Conservation (phyloP, 805 yeast genomes). For the Wickerhamomyces silvicola region DNA sequence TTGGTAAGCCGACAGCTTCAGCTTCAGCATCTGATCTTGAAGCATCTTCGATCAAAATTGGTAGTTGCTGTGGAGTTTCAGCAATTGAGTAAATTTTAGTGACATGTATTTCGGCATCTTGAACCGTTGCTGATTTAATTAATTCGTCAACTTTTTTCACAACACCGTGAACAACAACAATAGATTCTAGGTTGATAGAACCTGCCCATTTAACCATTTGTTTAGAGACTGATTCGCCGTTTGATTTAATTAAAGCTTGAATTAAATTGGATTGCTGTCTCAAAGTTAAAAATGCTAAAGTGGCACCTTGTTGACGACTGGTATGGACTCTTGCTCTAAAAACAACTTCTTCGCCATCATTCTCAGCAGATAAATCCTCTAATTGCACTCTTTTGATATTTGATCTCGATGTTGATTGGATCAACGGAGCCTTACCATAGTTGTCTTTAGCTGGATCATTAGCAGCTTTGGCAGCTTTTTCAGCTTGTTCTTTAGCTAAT, state of each 20-base stretch:
- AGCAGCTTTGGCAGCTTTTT: slow-evolving; percentile 53
- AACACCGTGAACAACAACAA: slow-evolving; percentile 83
- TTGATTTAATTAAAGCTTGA: slow-evolving; percentile 79
- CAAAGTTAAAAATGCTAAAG: slow-evolving; percentile 82
- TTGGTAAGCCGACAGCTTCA: slow-evolving; percentile 84
- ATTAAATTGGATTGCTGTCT: slow-evolving; percentile 83
- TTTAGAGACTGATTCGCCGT: slow-evolving; percentile 72
- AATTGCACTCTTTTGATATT: slow-evolving; percentile 59
- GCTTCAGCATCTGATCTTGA: slow-evolving; percentile 92
- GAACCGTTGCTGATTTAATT: slow-evolving; percentile 85
- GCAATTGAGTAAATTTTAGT: slow-evolving; percentile 68
- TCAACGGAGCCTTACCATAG: slow-evolving; percentile 86
- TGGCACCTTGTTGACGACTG: slow-evolving; percentile 93
- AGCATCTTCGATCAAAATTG: slow-evolving; percentile 94
- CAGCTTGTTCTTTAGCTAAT: slow-evolving; percentile 76
- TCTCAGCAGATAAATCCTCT: slow-evolving; percentile 45
- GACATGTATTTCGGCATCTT: slow-evolving; percentile 81
- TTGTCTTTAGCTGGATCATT: slow-evolving; percentile 85
- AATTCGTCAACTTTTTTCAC: slow-evolving; percentile 81
- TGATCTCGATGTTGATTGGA: slow-evolving; percentile 69
- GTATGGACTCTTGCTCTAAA: slow-evolving; percentile 94
- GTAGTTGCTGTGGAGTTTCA: slow-evolving; percentile 88
- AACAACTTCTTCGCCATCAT: slow-evolving; percentile 70
- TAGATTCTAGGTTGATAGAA: slow-evolving; percentile 77
- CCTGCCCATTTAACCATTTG: slow-evolving; percentile 97